Base-by-base conservation (phyloP, 805 yeast genomes). In the Yarrowia deformans region DNA sequence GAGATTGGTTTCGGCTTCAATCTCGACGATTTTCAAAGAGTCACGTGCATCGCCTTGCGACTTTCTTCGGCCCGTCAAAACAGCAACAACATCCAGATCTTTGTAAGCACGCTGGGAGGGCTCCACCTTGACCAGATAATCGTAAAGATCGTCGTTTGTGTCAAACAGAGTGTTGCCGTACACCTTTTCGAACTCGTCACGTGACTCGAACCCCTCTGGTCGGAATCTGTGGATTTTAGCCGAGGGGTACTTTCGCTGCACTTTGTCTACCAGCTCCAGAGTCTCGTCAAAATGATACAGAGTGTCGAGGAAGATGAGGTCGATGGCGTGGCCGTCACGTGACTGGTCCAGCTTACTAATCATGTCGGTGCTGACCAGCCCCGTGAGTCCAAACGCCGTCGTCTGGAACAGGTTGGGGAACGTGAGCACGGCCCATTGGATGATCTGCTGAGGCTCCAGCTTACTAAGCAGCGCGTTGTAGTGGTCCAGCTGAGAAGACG, bases 271-370 rank as follows among this genome's bases (percentile, higher is more conserved):
- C 48, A 94, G 83, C 3, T 88, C 91, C 52, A 89, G 80, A 0
- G 98, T 94, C 78, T 94, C 98, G n/a, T 94, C 93, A 82, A 94
- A 94, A 78, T 94, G 98, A 75, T 93, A 91, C 71, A 94, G 81
- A 0, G 98, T 94, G 77, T 94, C 98, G 60, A 93, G 83, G 77
- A 94, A 94, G 1, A 94, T 89, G 69, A 93, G 81, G 69, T 93
- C 96, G 8, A 90, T 81, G 0, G 88, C 84, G 54, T 79, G 77
- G n/a, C 70, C 69, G 49, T 55, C 74, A 10, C 48, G 43, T 4
- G 48, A 37, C 45, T 70, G 76, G 69, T 71, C 76, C 58, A 88
- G 73, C 75, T 87, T 86, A 40, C 90, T 84, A 37, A 93, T 78
- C 84, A 93, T 90, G 77, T 93, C 97, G 52, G 91, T 82, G 13